A percentile compares a stretch with the other conserved stretches of the same genome.
phyloP scores from a whole-genome alignment of 345 rosid genomes.

The Salix brachista region DNA sequence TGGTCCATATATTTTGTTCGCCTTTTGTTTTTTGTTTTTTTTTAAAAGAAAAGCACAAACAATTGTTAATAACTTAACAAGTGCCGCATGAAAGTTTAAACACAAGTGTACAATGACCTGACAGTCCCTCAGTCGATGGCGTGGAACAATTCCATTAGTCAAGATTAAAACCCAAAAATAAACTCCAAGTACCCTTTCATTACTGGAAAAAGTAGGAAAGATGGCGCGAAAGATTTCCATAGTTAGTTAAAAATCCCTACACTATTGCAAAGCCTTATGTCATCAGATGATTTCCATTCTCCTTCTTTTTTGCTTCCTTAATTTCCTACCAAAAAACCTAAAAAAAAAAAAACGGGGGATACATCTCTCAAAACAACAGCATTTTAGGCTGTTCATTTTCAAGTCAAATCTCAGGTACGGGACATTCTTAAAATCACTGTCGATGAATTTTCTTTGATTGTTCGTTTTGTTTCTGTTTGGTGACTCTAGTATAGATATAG shows the following conservation, averaged over 20 bases:
- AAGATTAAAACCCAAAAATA: background rate
- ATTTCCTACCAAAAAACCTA: background rate
- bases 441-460: background rate
- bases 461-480: background rate
- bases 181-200: slow-evolving; percentile 1
- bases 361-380: background rate
- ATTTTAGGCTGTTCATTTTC: background rate
- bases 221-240: slow-evolving; percentile 41
- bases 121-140: background rate
- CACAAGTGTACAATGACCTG: no score
- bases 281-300: background rate
- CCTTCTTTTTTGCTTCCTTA: background rate
- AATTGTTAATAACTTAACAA: no score
- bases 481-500: background rate
- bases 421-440: background rate
- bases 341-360: background rate
- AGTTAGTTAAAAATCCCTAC: slow-evolving; percentile 40
- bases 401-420: background rate
- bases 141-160: slow-evolving; percentile 1
- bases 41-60: no score
- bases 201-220: background rate
- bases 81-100: no score
- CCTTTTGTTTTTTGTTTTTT: no score
- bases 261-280: background rate
- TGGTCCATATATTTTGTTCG: no score